Conservation (phyloP, 2,329 filamentous ascomycete genomes). For the Colletotrichum karsti region DNA sequence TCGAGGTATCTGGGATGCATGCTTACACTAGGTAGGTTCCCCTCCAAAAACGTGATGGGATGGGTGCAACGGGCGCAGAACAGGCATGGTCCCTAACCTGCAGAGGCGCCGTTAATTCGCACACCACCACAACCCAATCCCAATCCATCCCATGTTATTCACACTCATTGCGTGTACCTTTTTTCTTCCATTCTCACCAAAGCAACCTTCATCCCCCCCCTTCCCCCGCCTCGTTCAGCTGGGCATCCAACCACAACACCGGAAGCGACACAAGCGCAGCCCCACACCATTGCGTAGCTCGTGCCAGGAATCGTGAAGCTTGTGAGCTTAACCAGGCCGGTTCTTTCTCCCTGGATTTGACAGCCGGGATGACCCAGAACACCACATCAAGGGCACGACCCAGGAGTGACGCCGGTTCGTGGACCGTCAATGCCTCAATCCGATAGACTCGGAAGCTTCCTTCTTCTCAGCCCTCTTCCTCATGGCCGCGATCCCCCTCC, state of each 20-base stretch:
- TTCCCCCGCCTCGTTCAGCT: not conserved
- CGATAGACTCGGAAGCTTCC: not conserved
- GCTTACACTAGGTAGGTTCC: too few species aligned
- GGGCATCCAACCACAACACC: not conserved
- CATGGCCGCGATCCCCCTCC: too few species aligned
- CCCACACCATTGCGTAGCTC: slow-evolving; percentile 12
- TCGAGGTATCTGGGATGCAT: too few species aligned
- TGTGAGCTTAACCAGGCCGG: slow-evolving; percentile 3
- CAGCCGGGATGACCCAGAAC: not conserved
- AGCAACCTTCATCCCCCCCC: not conserved
- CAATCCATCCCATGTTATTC: slow-evolving; percentile 9
- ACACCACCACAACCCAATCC: not conserved
- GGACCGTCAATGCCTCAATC: not conserved
- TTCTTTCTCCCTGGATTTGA: too few species aligned
- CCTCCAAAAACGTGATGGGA: too few species aligned
- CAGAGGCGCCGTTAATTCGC: not conserved
- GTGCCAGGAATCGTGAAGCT: not conserved
- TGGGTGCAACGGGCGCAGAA: slow-evolving; percentile 23
- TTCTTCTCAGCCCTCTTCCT: too few species aligned
- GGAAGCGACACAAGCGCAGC: not conserved
- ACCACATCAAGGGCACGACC: not conserved
- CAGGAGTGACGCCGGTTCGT: slow-evolving; percentile 1
- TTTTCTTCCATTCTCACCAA: not conserved
- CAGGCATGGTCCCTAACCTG: slow-evolving; percentile 6
- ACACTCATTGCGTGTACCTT: not conserved